Evolutionary conservation across 306 rosid species (phyloP).

Genomic region (Medicago ruthenica): DNA sequence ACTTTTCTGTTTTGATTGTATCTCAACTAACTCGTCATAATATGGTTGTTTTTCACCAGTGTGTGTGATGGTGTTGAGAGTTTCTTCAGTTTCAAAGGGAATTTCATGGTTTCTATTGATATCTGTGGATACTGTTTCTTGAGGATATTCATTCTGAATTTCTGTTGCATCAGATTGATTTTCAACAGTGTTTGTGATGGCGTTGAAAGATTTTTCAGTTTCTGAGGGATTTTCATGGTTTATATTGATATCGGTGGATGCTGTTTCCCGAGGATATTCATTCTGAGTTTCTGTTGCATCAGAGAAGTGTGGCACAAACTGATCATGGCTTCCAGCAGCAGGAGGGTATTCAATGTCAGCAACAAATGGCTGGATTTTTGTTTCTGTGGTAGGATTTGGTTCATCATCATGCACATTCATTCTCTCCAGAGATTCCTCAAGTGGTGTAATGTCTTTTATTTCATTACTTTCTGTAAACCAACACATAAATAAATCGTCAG

Average conservation of each 20-base stretch:
- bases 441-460: conserved; percentile 36
- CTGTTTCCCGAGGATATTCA: conserved; percentile 5
- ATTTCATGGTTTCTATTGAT: conserved; percentile 23
- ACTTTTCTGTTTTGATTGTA: conserved; percentile 33
- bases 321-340: conserved; percentile 20
- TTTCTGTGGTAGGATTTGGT: not conserved
- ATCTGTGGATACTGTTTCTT: conserved; percentile 8
- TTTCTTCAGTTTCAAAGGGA: conserved; percentile 27
- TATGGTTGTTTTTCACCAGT: conserved; percentile 17
- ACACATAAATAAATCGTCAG: not conserved
- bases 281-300: conserved; percentile 12
- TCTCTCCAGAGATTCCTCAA: conserved; percentile 50
- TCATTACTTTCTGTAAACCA: conserved; percentile 47
- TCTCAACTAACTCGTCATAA: conserved; percentile 36
- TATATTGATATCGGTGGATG: conserved; percentile 13
- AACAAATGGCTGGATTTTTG: not conserved
- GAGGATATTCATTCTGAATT: conserved; percentile 7
- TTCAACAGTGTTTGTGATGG: conserved; percentile 3
- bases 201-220: conserved; percentile 23
- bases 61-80: not conserved
- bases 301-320: conserved; percentile 25
- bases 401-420: conserved; percentile 49
- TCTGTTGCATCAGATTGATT: conserved; percentile 14
- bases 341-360: conserved; percentile 16
- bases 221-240: conserved; percentile 31